Evolutionary conservation across 2,329 filamentous ascomycete species (phyloP).

Genomic region (Dactylellina sp.): DNA sequence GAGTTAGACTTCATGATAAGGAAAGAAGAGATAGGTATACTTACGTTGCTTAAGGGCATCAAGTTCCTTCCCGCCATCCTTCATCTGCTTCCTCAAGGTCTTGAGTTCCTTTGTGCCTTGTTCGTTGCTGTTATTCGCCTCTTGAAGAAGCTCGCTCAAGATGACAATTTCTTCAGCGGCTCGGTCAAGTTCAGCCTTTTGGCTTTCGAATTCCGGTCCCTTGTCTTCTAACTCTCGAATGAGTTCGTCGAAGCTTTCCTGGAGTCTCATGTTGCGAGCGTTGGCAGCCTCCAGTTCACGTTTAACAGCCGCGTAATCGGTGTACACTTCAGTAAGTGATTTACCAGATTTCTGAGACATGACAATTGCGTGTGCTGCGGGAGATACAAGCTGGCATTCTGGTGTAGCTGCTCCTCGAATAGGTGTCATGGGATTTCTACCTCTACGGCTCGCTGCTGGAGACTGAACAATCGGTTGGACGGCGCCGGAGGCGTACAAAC

Average conservation of each 20-base stretch:
- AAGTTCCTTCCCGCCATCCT: slow-evolving; percentile 73
- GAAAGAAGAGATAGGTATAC: slow-evolving; percentile 1
- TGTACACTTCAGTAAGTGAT: slow-evolving; percentile 72
- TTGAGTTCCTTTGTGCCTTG: slow-evolving; percentile 74
- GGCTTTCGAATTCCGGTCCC: slow-evolving; percentile 86
- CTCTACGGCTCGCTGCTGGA: slow-evolving; percentile 67
- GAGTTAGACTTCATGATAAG: slow-evolving; percentile 7
- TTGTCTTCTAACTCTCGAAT: slow-evolving; percentile 85
- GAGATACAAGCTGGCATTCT: slow-evolving; percentile 69
- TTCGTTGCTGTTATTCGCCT: slow-evolving; percentile 51
- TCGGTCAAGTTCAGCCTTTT: slow-evolving; percentile 82
- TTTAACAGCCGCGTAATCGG: slow-evolving; percentile 72
- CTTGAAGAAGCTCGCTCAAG: slow-evolving; percentile 85
- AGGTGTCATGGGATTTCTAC: slow-evolving; percentile 66
- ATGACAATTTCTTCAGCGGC: slow-evolving; percentile 84
- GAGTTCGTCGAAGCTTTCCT: slow-evolving; percentile 84
- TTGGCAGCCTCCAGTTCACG: slow-evolving; percentile 79
- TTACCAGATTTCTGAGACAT: slow-evolving; percentile 60
- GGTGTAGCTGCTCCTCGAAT: slow-evolving; percentile 68
- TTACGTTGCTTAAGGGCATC: slow-evolving; percentile 79
- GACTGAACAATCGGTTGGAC: slow-evolving; percentile 67
- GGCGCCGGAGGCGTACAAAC: slow-evolving; percentile 62
- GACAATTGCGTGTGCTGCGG: slow-evolving; percentile 63
- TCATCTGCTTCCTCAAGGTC: slow-evolving; percentile 80
- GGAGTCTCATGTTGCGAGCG: slow-evolving; percentile 78